A percentile compares a stretch with the other conserved stretches of the same genome.
These are phyloP conservation scores for Coleophoma cylindrospora DNA, from an alignment of 2,329 filamentous ascomycete genomes.

Conservation along the genomic window DNA sequence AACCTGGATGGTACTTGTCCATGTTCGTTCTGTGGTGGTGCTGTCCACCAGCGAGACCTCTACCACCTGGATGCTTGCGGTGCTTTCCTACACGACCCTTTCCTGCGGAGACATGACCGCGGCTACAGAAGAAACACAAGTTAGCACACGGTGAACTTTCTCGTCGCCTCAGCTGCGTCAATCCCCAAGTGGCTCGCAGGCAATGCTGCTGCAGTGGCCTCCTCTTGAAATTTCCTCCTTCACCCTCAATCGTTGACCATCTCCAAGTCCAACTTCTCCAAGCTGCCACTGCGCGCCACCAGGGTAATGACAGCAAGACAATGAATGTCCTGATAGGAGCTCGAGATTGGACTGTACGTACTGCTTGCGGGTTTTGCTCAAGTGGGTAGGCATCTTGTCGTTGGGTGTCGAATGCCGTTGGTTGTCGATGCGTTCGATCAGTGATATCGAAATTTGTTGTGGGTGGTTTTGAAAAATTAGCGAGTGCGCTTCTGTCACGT, in stretches of 20 bases:
- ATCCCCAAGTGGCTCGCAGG: not conserved
- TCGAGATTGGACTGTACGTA: conserved; percentile 38
- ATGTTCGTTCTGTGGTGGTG: conserved; percentile 96
- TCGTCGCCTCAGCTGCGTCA: too few relatives aligned
- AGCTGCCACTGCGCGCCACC: not conserved
- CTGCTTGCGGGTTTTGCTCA: conserved; percentile 75
- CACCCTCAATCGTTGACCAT: too few relatives aligned
- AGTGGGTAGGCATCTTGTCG: conserved; percentile 68
- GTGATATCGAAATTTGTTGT: not conserved
- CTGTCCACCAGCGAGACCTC: conserved; percentile 95
- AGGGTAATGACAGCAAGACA: not conserved
- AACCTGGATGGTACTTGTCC: conserved; percentile 94
- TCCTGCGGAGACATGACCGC: conserved; percentile 97
- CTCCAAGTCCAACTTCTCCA: not conserved
- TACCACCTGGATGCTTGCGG: conserved; percentile 82
- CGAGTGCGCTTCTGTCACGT: too few relatives aligned
- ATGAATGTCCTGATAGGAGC: not conserved
- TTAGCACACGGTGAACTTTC: conserved; percentile 16
- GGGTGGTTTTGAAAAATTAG: not conserved
- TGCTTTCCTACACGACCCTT: conserved; percentile 99
- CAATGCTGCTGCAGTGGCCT: not conserved
- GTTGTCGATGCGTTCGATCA: too few relatives aligned
- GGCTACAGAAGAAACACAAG: conserved; percentile 46
- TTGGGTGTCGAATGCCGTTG: conserved; percentile 8
- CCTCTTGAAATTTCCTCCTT: too few relatives aligned